Base-by-base conservation (phyloP, 169 alveolate genomes). In the Cryptosporidium bovis region DNA sequence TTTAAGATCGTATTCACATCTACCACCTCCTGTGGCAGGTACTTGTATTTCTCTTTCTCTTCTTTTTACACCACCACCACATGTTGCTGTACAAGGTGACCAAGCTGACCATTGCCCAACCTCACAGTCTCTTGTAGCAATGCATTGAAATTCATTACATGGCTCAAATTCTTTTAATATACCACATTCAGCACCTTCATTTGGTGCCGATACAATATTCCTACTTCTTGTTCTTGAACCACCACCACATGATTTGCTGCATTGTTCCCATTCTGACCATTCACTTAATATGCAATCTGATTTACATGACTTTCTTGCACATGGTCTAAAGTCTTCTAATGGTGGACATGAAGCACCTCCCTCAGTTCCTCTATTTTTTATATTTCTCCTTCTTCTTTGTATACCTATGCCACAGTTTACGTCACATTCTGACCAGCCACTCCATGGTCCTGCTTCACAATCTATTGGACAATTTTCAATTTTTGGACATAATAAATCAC, bases 41-140 rank as follows among this genome's bases (percentile, higher is more conserved):
- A 83, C 82, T 65, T 87, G 84, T 3, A 91, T 65, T 34, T 60
- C 83, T 15, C 94, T 82, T 51, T 66, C 68, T 5, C 94, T 82
- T 33, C 77, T 60, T 31, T 91, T 91, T 2, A 91, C 89, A 3
- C 94, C 94, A 16, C 94, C 94, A 5, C 94, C 94, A 50, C 94
- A 91, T 33, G 89, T 62, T 13, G 91, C 91, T 55, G 82, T 48
- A 55, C 94, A 91, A 3, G 89, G 90, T 24, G 90, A 68, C 93
- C 92, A 91, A 58, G 64, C 89, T 8, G 91, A 84, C 94, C 94
- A 91, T 68, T 83, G 77, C 53, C 90, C 77, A 58, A 83, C 91
- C 44, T 62, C 82, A 53, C 94, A 91, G 71, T 91, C 94, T 8
- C 90, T 83, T 31, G 92, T 90, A 56, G 90, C 83, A 51, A 69